Evolutionary conservation across 768 basidiomycete species (phyloP), one percentile per base, ranked within the genome.

Genomic region (Melanogaster broomeanus): DNA sequence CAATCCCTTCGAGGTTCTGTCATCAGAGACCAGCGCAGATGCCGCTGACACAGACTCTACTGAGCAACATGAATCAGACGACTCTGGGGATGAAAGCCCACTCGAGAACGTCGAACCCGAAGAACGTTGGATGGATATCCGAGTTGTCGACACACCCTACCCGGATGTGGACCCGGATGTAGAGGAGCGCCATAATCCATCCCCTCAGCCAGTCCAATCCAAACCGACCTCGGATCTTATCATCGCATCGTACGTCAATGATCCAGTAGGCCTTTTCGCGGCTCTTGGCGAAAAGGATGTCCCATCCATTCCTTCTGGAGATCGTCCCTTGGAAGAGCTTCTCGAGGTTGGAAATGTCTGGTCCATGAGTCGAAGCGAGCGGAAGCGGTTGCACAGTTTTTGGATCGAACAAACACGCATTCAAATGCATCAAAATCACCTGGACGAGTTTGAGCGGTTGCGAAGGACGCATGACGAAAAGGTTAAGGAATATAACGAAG

Each of bases 311-410:
- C 81, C 81, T 4, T 40, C 50, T 0, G 50, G 61, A 12, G 34
- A 71, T 55, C 76, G 81, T 1, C 42, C 67, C 2, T 41, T 85
- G 11, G 62, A 69, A 1, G 59, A 56, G 4, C 68, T 83, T 12
- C 64, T 80, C 3, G 44, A 41, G 0, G 43, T 61, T 0, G 71
- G 60, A 1, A 61, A 72, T 27, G 69, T 86, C 18, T 89, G 87
- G 87, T 44, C 53, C 0, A 75, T 86, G 74, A 82, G 82, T 3
- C 39, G 38, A 4, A 7, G 27, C 1, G 88, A 89, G 59, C 77
- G 87, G 2, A 39, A 58, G 10, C 60, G 53, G 2, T 62, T 88
- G 0, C 66, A 78, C 42, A 45, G 56, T 0, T 73, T 67, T 42
- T 88, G 83, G 86, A 67, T 71, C 8, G 66, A 73, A 3, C 63